Percentiles rank a stretch among this genome's conserved stretches.
Conservation (phyloP, 2,329 filamentous ascomycete genomes). For the Paecilomyces variotii region DNA sequence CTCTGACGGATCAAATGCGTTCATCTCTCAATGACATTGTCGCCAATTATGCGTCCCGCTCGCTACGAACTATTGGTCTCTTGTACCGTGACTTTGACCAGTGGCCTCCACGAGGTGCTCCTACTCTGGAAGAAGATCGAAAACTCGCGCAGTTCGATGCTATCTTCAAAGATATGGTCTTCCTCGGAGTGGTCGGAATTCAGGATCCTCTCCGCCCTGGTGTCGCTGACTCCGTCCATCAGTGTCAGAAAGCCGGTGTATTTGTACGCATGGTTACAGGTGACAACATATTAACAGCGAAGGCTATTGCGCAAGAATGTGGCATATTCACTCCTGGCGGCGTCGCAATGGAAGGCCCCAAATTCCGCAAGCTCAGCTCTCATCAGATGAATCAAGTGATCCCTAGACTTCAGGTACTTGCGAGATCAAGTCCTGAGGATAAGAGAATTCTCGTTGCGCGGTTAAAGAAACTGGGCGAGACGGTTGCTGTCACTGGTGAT, state of each 20-base stretch:
- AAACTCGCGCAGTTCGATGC: constrained; percentile 58
- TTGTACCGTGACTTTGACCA: constrained; percentile 75
- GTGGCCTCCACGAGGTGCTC: constrained; percentile 67
- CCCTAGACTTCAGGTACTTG: constrained; percentile 62
- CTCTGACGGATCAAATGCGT: constrained; percentile 51
- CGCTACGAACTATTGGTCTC: constrained; percentile 76
- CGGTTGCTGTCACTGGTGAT: constrained; percentile 74
- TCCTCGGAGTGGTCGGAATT: constrained; percentile 67
- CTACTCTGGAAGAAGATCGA: constrained; percentile 49
- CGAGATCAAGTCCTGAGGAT: constrained; percentile 66
- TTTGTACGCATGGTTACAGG: constrained; percentile 80
- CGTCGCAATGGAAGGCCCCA: constrained; percentile 68
- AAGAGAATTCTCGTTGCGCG: constrained; percentile 65
- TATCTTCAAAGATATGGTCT: constrained; percentile 59
- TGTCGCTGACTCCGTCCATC: constrained; percentile 63
- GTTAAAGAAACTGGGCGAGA: constrained; percentile 65
- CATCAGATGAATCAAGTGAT: constrained; percentile 60
- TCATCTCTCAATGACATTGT: constrained; percentile 60
- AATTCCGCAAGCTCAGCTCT: constrained; percentile 64
- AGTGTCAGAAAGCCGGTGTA: constrained; percentile 69
- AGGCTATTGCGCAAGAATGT: constrained; percentile 71
- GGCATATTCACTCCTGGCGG: constrained; percentile 63
- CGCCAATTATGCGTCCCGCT: constrained; percentile 67
- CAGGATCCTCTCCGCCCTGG: constrained; percentile 71
- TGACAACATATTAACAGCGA: constrained; percentile 71